phyloP scores from a whole-genome alignment of 345 rosid species.

The Xanthoceras sorbifolium region DNA sequence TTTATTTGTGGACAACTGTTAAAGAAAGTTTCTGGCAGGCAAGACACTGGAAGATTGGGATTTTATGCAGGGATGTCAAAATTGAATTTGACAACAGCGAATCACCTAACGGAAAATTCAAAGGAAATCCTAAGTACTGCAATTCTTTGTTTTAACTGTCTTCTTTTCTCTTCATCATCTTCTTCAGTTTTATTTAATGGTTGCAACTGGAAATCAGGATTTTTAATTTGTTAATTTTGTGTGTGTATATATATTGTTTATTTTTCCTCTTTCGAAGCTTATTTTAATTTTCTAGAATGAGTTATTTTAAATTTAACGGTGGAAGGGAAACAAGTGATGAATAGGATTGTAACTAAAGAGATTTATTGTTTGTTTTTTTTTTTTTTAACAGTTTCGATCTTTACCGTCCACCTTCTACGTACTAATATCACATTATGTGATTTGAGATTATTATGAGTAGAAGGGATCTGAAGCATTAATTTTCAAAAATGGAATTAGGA shows the following conservation, averaged over 20 bases:
- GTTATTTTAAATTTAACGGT: no score
- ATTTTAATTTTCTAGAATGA: no score
- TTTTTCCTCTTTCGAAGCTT: no score
- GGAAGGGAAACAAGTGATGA: no score
- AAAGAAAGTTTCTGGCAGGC: slow-evolving; percentile 32
- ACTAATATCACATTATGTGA: background rate
- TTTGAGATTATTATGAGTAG: background rate
- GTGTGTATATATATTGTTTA: no score
- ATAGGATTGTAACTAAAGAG: no score
- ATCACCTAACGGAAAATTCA: slow-evolving; percentile 12
- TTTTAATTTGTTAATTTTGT: background rate
- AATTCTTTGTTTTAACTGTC: background rate
- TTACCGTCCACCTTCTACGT: background rate
- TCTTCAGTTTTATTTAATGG: background rate
- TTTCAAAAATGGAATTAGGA: background rate
- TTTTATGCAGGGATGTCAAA: slow-evolving; percentile 38
- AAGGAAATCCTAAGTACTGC: slow-evolving; percentile 18
- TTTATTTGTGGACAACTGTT: slow-evolving; percentile 33
- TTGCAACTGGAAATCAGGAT: background rate
- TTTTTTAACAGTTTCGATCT: background rate
- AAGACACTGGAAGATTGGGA: slow-evolving; percentile 21
- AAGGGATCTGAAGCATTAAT: background rate
- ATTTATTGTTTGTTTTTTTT: no score
- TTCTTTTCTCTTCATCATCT: background rate
- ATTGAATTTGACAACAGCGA: slow-evolving; percentile 26